phyloP scores from a whole-genome alignment of 2,329 filamentous ascomycete genomes.

The Venturia oleaginea region DNA sequence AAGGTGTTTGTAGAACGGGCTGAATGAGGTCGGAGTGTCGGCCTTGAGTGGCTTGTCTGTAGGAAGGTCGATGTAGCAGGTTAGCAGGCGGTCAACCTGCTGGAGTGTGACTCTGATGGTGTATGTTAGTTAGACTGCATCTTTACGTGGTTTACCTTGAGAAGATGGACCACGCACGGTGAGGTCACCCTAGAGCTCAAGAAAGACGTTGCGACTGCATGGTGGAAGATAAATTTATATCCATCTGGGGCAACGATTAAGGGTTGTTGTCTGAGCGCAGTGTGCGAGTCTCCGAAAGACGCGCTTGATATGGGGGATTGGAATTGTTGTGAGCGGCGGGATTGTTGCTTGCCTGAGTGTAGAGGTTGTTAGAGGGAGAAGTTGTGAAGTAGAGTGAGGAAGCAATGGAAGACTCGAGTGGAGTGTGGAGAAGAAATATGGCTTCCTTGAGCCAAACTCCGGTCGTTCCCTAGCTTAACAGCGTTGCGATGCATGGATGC shows the following conservation, averaged over 20 bases:
- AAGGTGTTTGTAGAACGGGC: not conserved
- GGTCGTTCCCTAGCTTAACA: not conserved
- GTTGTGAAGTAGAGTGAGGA: not conserved
- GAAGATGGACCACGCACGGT: not conserved
- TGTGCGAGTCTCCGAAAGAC: not conserved
- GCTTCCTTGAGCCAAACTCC: not conserved
- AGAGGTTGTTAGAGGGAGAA: not conserved
- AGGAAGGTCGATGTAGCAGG: slow-evolving; percentile 2
- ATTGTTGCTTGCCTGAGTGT: not conserved
- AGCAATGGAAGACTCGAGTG: not conserved
- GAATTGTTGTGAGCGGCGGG: not conserved
- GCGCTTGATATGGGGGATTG: not conserved
- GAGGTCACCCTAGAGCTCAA: not conserved
- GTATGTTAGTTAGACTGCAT: not conserved
- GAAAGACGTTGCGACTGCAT: not conserved
- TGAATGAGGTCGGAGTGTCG: not conserved
- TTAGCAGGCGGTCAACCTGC: not conserved
- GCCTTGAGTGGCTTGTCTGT: slow-evolving; percentile 1
- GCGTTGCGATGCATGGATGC: not conserved
- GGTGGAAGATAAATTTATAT: not conserved
- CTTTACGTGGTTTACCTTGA: not conserved
- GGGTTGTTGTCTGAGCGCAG: not conserved
- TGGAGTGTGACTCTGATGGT: not conserved
- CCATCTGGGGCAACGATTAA: not conserved
- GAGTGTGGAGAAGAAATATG: not conserved